phyloP scores from a whole-genome alignment of 768 basidiomycete genomes.

The Pleurotus tuoliensis region DNA sequence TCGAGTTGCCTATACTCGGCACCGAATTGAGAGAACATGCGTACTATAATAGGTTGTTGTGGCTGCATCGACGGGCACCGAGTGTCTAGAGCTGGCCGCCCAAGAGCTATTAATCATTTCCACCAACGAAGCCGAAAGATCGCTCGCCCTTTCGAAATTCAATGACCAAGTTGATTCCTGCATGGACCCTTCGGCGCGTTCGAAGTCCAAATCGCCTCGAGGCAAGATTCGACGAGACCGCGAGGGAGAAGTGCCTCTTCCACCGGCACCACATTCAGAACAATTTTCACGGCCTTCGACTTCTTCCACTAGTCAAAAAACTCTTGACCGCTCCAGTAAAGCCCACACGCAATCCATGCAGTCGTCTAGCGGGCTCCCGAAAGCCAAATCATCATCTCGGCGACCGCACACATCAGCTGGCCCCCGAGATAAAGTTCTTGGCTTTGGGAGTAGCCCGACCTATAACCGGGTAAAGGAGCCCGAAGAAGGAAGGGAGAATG shows the following conservation, averaged over 20 bases:
- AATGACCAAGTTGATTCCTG: constrained; percentile 33
- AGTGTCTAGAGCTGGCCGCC: constrained; percentile 67
- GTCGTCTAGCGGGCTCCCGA: constrained; percentile 13
- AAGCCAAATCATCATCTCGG: constrained; percentile 30
- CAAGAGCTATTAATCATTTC: constrained; percentile 64
- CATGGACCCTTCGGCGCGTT: constrained; percentile 27
- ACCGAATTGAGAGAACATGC: constrained; percentile 1
- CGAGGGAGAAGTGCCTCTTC: constrained; percentile 23
- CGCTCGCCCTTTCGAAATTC: constrained; percentile 59
- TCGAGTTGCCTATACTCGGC: constrained; percentile 10
- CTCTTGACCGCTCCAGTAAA: constrained; percentile 6
- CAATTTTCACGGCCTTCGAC: constrained; percentile 13
- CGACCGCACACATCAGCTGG: constrained; percentile 78
- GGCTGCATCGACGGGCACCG: constrained; percentile 55
- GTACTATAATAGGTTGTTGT: constrained; percentile 36
- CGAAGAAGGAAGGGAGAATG: constrained; percentile 7
- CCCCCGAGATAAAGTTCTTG: constrained; percentile 49
- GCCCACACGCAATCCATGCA: not conserved
- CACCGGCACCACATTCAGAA: constrained; percentile 38
- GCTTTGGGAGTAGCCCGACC: constrained; percentile 18
- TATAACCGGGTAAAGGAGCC: constrained; percentile 9
- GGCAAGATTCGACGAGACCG: constrained; percentile 31
- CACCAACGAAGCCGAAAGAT: constrained; percentile 67
- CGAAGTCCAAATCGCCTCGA: constrained; percentile 58
- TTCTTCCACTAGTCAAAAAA: constrained; percentile 2